Conservation (phyloP, 2,329 filamentous ascomycete genomes). For the Leptodontidium sp. region DNA sequence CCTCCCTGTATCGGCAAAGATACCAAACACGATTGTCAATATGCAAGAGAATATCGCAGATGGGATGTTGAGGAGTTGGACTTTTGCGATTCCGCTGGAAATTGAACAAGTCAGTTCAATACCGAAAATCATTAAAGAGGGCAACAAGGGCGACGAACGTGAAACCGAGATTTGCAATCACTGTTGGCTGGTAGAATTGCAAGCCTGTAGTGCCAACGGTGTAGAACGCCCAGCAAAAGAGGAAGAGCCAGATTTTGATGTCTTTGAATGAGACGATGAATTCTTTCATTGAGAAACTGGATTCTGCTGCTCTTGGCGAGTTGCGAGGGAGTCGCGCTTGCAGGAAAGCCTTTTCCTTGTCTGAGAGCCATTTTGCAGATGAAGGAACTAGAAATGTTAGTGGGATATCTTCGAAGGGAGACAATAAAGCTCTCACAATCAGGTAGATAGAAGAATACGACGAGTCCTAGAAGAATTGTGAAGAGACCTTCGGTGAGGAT, state of each 20-base stretch:
- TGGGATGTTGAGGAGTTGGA: conserved; percentile 59
- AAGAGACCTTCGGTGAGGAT: conserved; percentile 55
- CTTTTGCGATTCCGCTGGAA: conserved; percentile 51
- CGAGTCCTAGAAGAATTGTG: conserved; percentile 56
- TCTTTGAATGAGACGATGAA: conserved; percentile 52
- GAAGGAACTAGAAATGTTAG: conserved; percentile 48
- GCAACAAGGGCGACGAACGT: conserved; percentile 42
- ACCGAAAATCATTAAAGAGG: background rate
- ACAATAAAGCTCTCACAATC: conserved; percentile 52
- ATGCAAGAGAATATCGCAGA: conserved; percentile 53
- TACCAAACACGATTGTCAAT: conserved; percentile 53
- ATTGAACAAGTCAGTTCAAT: background rate
- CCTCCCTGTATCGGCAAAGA: conserved; percentile 53
- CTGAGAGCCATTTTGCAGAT: conserved; percentile 55
- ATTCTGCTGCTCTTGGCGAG: conserved; percentile 52
- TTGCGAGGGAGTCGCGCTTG: conserved; percentile 56
- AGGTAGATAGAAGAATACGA: conserved; percentile 61
- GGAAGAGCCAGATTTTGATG: conserved; percentile 55
- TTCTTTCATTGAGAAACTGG: conserved; percentile 52
- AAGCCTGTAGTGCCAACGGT: conserved; percentile 54
- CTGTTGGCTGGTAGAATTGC: conserved; percentile 53
- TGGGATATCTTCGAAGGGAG: background rate
- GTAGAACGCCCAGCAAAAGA: conserved; percentile 54
- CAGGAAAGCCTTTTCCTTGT: conserved; percentile 57
- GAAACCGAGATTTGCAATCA: conserved; percentile 53